Conservation (phyloP, 2,329 filamentous ascomycete species). For the Tetracladium maxilliforme region DNA sequence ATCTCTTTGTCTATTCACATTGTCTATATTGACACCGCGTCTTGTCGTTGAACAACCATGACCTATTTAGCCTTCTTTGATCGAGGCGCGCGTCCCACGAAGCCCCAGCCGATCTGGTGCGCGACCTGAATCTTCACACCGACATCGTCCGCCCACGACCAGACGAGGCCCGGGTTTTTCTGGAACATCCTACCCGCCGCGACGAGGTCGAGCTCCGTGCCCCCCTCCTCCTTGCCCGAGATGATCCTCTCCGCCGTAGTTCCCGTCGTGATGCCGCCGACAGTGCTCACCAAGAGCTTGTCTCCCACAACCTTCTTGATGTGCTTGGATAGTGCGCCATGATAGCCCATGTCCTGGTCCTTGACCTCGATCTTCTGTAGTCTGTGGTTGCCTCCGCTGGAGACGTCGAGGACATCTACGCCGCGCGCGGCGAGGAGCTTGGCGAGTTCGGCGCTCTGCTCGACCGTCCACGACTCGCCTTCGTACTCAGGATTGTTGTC, state of each 20-base stretch:
- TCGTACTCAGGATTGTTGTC: too few species aligned
- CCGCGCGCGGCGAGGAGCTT: constrained; percentile 43
- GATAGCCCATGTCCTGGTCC: constrained; percentile 49
- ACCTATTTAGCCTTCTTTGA: too few species aligned
- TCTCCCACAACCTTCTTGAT: constrained; percentile 57
- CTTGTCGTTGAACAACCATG: too few species aligned
- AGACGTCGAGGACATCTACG: constrained; percentile 59
- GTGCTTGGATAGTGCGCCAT: constrained; percentile 50
- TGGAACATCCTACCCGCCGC: constrained; percentile 33
- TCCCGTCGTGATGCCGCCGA: constrained; percentile 26
- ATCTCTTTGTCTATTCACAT: too few species aligned
- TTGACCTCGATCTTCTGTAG: constrained; percentile 37
- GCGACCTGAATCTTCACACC: constrained; percentile 24
- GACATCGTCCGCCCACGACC: constrained; percentile 34
- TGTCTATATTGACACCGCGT: too few species aligned
- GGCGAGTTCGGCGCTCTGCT: constrained; percentile 48
- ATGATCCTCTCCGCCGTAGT: constrained; percentile 27
- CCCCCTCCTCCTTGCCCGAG: constrained; percentile 16
- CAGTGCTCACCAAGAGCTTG: constrained; percentile 24
- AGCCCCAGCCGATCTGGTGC: constrained; percentile 36
- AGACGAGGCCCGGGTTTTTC: constrained; percentile 37
- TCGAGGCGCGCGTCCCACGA: constrained; percentile 19
- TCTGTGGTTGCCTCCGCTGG: constrained; percentile 47
- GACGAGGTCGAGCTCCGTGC: constrained; percentile 30
- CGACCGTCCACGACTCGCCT: constrained; percentile 50